phyloP scores from a whole-genome alignment of 768 basidiomycete species.

The Pleurotus giganteus region DNA sequence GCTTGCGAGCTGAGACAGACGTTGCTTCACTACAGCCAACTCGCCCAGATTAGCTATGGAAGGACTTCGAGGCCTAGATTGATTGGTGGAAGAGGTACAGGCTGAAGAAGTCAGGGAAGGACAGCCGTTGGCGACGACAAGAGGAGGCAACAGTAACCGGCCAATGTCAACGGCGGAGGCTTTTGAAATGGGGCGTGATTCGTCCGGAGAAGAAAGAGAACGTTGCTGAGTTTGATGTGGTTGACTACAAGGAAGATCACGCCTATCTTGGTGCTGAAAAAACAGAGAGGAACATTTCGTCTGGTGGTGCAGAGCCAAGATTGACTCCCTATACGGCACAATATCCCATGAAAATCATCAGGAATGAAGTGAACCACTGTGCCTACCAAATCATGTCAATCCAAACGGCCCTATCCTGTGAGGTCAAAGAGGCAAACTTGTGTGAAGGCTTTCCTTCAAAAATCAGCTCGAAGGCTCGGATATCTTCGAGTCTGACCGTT shows the following conservation, averaged over 20 bases:
- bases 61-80: constrained; percentile 38
- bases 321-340: constrained; percentile 69
- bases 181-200: constrained; percentile 14
- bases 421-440: constrained; percentile 60
- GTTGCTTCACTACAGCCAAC: constrained; percentile 63
- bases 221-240: constrained; percentile 27
- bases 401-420: constrained; percentile 69
- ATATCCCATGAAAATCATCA: not conserved
- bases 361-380: constrained; percentile 1
- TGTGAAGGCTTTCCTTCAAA: constrained; percentile 53
- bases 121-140: not conserved
- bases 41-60: constrained; percentile 62
- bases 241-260: not conserved
- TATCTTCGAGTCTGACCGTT: constrained; percentile 32
- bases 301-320: not conserved
- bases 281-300: not conserved
- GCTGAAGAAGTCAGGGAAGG: not conserved
- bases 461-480: constrained; percentile 63
- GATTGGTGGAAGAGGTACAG: constrained; percentile 21
- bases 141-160: constrained; percentile 1
- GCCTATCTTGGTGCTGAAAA: too few relatives aligned
- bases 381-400: constrained; percentile 72
- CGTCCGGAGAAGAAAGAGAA: constrained; percentile 29
- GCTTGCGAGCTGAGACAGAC: constrained; percentile 52
- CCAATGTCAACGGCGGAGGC: constrained; percentile 6